phyloP scores from a whole-genome alignment of 2,329 filamentous ascomycete genomes.

The Akanthomyces dipterigenus region DNA sequence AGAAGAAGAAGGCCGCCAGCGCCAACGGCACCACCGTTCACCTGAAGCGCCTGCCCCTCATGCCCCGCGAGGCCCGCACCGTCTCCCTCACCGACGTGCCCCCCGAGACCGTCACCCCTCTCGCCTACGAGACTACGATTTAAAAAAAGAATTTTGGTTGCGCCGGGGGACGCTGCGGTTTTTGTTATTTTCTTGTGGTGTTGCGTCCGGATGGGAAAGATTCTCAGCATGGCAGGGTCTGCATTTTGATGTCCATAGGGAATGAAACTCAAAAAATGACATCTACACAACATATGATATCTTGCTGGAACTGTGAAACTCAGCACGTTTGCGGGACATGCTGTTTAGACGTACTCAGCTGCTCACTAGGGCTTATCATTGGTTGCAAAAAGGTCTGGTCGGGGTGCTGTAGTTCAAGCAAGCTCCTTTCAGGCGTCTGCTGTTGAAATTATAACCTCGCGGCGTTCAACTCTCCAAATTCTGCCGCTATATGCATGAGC shows the following conservation, averaged over 20 bases:
- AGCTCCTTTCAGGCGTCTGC: too few relatives aligned
- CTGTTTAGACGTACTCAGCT: background rate
- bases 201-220: slow-evolving; percentile 38
- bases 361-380: too few relatives aligned
- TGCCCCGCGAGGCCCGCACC: slow-evolving; percentile 73
- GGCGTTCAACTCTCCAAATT: too few relatives aligned
- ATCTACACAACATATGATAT: slow-evolving; percentile 1
- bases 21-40: slow-evolving; percentile 77
- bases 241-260: slow-evolving; percentile 16
- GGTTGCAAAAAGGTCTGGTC: too few relatives aligned
- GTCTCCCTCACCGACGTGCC: slow-evolving; percentile 75
- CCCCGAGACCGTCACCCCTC: slow-evolving; percentile 84
- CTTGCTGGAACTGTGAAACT: background rate
- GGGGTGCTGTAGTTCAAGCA: too few relatives aligned
- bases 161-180: slow-evolving; percentile 18
- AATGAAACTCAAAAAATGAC: slow-evolving; percentile 13
- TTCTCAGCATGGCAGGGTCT: slow-evolving; percentile 33
- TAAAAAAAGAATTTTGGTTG: slow-evolving; percentile 44
- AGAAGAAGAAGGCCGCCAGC: slow-evolving; percentile 89
- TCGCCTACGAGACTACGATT: slow-evolving; percentile 98
- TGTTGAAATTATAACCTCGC: too few relatives aligned
- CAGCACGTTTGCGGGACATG: background rate
- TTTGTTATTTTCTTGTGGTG: slow-evolving; percentile 36
- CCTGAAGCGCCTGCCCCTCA: slow-evolving; percentile 83
- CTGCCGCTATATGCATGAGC: too few relatives aligned